A percentile compares a stretch with the other conserved stretches of the same genome.
phyloP scores from a whole-genome alignment of 163 green algal genomes.

The Chloromonas sp. region DNA sequence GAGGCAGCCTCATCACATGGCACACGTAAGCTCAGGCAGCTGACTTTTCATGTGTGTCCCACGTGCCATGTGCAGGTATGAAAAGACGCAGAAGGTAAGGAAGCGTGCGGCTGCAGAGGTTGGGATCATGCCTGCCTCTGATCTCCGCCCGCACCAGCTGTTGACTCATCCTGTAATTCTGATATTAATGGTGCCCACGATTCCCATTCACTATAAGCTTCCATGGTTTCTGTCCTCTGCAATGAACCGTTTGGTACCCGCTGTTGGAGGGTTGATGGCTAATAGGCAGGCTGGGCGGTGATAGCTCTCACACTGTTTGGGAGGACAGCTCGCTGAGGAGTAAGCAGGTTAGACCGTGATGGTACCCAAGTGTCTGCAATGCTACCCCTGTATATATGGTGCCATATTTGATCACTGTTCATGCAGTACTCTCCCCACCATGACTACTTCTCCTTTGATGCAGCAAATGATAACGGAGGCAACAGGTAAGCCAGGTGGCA shows the following conservation, averaged over 20 bases:
- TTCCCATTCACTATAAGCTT: no score
- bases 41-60: no score
- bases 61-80: neutral
- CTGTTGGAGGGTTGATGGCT: neutral
- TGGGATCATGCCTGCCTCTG: no score
- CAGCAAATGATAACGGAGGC: constrained; percentile 25
- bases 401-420: neutral
- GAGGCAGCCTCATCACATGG: neutral
- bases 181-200: no score
- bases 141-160: no score
- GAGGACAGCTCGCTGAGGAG: no score
- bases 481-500: constrained; percentile 10
- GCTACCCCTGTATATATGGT: neutral
- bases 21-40: no score
- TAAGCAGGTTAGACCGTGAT: no score
- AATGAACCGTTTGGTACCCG: neutral
- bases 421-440: constrained; percentile 28
- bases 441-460: constrained; percentile 33
- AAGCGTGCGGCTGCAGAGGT: no score
- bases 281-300: neutral
- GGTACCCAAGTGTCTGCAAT: no score
- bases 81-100: neutral
- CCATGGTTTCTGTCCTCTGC: no score
- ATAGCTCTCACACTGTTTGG: neutral
- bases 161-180: no score